Base-by-base conservation (phyloP, 2,329 filamentous ascomycete species). In the Penicillium crustosum region DNA sequence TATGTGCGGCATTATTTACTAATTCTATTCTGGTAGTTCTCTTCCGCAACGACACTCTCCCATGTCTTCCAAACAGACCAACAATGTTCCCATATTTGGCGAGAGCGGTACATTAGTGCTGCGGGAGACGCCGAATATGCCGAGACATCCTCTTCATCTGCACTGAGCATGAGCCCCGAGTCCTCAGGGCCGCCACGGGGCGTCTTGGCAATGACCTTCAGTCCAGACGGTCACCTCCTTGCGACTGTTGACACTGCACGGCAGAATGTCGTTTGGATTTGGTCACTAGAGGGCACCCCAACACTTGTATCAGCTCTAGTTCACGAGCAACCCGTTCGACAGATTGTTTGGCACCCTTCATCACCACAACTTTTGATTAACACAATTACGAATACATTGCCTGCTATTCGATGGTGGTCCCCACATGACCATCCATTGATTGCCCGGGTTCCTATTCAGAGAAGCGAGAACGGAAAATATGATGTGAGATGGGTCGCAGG, bases 221-320 rank as follows among this genome's bases (percentile, higher is more conserved):
- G 73, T 56, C 57, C 67, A 7, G 68, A 74, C 23, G 74, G 74
- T 6, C 65, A 49, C 0, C 63, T 77, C 13, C 59, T 79, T 15
- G 76, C 74, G 10, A 77, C 74, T 3, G 69, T 75, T 38, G 73
- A 76, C 53, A 72, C 75, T n/a, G 66, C 67, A 23, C 70, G 73
- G 8, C 73, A 77, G 15, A 77, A 78, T 54, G 75, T 79, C 19
- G 70, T 77, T 21, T 80, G 78, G 77, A 74, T 80, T 58, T 79
- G 78, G 77, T 71, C 72, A 6, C 49, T 78, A 48, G 66, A 71
- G 35, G 55, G 49, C 4, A 63, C 66, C 0, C 65, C 70, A 2
- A 63, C 53, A 7, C 63, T 77, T 9, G 52, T 66, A 7, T 75
- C 76, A n/a, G 70, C 69, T 6, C 57, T 79, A 2, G 73, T 79